A percentile compares a stretch with the other conserved stretches of the same genome.
phyloP scores from a whole-genome alignment of 805 yeast genomes.

The Spathaspora sp. region DNA sequence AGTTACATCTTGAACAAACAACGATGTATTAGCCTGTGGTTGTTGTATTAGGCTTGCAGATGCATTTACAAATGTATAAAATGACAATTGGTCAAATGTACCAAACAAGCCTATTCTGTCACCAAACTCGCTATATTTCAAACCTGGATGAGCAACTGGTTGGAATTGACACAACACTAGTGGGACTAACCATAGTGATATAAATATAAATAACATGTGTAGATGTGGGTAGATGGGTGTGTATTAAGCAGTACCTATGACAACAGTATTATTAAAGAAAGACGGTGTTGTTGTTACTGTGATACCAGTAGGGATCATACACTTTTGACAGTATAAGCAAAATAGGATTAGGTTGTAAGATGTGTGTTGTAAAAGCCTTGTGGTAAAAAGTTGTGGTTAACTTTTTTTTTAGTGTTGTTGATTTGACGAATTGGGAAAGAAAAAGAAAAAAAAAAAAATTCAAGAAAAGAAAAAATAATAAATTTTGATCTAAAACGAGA shows the following conservation, averaged over 20 bases:
- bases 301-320: not conserved
- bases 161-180: slow-evolving; percentile 1
- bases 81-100: slow-evolving; percentile 23
- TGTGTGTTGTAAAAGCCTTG: not conserved
- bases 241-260: too few species aligned
- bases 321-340: not conserved
- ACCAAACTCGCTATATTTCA: slow-evolving; percentile 23
- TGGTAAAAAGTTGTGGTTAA: not conserved
- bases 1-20: slow-evolving; percentile 20
- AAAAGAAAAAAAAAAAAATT: not conserved
- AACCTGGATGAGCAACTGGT: slow-evolving; percentile 14
- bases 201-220: not conserved
- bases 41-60: slow-evolving; percentile 9
- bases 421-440: not conserved
- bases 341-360: too few species aligned
- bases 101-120: slow-evolving; percentile 31
- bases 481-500: not conserved
- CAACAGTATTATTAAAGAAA: too few species aligned
- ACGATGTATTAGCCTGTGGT: not conserved
- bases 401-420: not conserved
- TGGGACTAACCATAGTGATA: not conserved
- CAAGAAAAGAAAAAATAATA: not conserved
- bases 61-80: slow-evolving; percentile 23
- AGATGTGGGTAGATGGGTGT: not conserved
- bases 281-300: not conserved